These are phyloP conservation scores for Magnaporthiopsis rhizophila DNA, from an alignment of 2,329 filamentous ascomycete species.

Conservation along the genomic window DNA sequence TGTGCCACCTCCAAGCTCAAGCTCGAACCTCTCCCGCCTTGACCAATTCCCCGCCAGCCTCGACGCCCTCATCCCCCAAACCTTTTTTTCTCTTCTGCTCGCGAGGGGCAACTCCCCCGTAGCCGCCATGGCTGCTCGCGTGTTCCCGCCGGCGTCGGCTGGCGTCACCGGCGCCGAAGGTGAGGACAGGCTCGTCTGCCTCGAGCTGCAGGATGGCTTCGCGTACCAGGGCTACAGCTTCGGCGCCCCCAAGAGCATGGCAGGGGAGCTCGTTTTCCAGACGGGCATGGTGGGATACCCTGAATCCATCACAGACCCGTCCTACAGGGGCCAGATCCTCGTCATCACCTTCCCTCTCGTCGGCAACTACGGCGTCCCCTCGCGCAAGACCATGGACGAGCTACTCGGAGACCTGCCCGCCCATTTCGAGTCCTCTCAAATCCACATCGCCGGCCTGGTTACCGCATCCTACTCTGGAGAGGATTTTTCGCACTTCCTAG, in stretches of 20 bases:
- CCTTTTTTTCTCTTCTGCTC: neutral
- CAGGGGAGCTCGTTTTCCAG: conserved; percentile 97
- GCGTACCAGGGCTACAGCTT: conserved; percentile 95
- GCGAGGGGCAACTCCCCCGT: conserved; percentile 2
- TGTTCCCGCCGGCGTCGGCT: conserved; percentile 52
- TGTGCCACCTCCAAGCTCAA: neutral
- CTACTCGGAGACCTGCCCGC: conserved; percentile 80
- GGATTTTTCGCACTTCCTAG: conserved; percentile 91
- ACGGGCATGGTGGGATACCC: conserved; percentile 99
- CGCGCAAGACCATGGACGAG: conserved; percentile 74
- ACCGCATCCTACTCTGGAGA: conserved; percentile 89
- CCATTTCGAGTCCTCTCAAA: conserved; percentile 86
- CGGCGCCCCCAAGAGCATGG: conserved; percentile 86
- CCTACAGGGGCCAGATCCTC: conserved; percentile 88
- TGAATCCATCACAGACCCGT: conserved; percentile 85
- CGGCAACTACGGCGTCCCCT: conserved; percentile 96
- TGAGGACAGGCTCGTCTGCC: conserved; percentile 62
- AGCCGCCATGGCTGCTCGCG: conserved; percentile 25
- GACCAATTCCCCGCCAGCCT: neutral
- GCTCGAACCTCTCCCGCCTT: neutral
- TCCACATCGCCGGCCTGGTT: conserved; percentile 89
- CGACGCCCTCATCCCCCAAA: neutral
- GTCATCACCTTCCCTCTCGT: conserved; percentile 98
- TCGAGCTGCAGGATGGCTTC: conserved; percentile 88
- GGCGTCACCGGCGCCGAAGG: conserved; percentile 40